These are phyloP conservation scores for Phytophthora palmivora DNA, from an alignment of 352 stramenopile genomes.

Conservation along the genomic window DNA sequence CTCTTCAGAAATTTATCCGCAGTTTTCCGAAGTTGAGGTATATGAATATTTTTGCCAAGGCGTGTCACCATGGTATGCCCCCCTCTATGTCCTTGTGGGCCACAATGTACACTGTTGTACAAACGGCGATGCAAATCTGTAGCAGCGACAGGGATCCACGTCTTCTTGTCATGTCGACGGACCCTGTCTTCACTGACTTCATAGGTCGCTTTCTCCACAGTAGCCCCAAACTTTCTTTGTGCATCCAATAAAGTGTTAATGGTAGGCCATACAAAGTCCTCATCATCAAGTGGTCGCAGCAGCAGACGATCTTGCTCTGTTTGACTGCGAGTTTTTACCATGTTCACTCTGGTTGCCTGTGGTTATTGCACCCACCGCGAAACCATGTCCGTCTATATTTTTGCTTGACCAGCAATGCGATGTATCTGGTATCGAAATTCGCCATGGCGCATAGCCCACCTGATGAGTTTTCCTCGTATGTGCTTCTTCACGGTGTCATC, in stretches of 20 bases:
- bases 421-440: slow-evolving; percentile 10
- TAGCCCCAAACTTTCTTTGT: not conserved
- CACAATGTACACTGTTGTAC: slow-evolving; percentile 9
- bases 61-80: slow-evolving; percentile 1
- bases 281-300: not conserved
- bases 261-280: not conserved
- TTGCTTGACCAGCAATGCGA: slow-evolving; percentile 3
- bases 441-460: slow-evolving; percentile 6
- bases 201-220: not conserved
- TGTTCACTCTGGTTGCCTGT: not conserved
- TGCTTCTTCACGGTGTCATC: slow-evolving; percentile 4
- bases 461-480: slow-evolving; percentile 1
- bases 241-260: not conserved
- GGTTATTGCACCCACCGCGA: not conserved
- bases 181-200: not conserved
- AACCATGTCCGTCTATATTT: not conserved
- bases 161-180: not conserved
- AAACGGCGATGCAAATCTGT: not conserved
- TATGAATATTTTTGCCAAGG: no score
- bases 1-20: slow-evolving; percentile 4
- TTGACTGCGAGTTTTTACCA: not conserved
- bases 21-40: not conserved
- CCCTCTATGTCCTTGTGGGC: slow-evolving; percentile 1
- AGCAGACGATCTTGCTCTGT: not conserved
- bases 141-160: not conserved